phyloP scores from a whole-genome alignment of 2,329 filamentous ascomycete genomes.

The Corinectria fuckeliana region DNA sequence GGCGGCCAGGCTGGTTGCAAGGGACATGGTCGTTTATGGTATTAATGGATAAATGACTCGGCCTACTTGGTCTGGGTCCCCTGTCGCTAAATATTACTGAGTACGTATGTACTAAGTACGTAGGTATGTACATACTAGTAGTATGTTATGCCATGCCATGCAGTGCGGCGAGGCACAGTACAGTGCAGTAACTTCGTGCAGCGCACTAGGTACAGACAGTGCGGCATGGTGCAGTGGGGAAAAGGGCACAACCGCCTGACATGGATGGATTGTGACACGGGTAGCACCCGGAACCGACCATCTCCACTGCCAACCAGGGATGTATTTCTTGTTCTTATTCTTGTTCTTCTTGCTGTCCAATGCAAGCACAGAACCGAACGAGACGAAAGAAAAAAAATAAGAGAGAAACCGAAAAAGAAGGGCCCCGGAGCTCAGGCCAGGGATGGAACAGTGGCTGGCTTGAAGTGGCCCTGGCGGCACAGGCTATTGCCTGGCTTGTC shows the following conservation, averaged over 20 bases:
- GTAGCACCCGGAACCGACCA: not conserved
- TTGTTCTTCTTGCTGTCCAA: not conserved
- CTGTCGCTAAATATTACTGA: not conserved
- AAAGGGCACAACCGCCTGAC: not conserved
- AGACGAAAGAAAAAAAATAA: not conserved
- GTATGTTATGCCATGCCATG: conserved; percentile 11
- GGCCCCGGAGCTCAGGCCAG: conserved; percentile 21
- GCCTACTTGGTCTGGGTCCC: conserved; percentile 8
- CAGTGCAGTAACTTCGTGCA: too few species aligned
- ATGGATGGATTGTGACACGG: not conserved
- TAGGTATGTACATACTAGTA: too few species aligned
- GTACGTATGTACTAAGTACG: too few species aligned
- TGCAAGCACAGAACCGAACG: not conserved
- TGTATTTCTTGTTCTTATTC: not conserved
- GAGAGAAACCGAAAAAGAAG: not conserved
- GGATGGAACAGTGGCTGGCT: conserved; percentile 26
- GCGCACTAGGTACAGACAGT: too few species aligned
- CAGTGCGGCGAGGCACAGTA: not conserved
- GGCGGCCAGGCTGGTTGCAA: conserved; percentile 8
- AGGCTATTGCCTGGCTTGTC: not conserved
- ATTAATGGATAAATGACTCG: conserved; percentile 3
- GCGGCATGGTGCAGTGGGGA: not conserved
- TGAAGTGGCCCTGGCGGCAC: conserved; percentile 15
- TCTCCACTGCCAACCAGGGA: not conserved
- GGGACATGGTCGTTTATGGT: not conserved